Evolutionary conservation across 2,329 filamentous ascomycete genomes (phyloP).

Genomic region (Colletotrichum graminicola): DNA sequence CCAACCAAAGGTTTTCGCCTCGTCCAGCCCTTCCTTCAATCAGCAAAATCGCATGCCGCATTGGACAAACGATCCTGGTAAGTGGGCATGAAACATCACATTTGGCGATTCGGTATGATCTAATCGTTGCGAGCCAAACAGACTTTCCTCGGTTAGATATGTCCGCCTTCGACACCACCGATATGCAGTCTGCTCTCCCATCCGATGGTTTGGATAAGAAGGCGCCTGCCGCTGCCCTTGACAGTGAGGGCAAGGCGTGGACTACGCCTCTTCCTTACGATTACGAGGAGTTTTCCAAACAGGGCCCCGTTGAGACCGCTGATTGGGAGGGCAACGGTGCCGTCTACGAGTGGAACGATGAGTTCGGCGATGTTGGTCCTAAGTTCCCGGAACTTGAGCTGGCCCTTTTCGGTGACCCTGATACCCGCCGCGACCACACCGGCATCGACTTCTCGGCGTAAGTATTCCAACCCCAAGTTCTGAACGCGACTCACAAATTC

Average conservation of each 20-base stretch:
- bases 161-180: slow-evolving; percentile 31
- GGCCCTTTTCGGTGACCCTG: slow-evolving; percentile 76
- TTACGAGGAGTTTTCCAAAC: slow-evolving; percentile 55
- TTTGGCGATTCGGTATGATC: background rate
- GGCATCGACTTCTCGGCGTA: slow-evolving; percentile 76
- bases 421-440: slow-evolving; percentile 59
- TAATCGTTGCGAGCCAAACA: background rate
- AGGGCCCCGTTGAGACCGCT: slow-evolving; percentile 29
- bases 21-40: background rate
- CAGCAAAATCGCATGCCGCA: background rate
- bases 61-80: background rate
- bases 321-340: slow-evolving; percentile 68
- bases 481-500: slow-evolving; percentile 45
- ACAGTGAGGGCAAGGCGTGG: slow-evolving; percentile 56
- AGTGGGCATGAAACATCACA: too few relatives aligned
- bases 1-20: slow-evolving; percentile 1
- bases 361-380: slow-evolving; percentile 88
- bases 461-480: slow-evolving; percentile 47
- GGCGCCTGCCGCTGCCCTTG: slow-evolving; percentile 41
- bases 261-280: slow-evolving; percentile 59
- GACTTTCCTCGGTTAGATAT: slow-evolving; percentile 13
- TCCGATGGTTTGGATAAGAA: slow-evolving; percentile 45
- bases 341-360: slow-evolving; percentile 87
- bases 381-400: slow-evolving; percentile 76
- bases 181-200: slow-evolving; percentile 51